Evolutionary conservation across 225 moss, liverwort and hornwort genomes (phyloP).

Genomic region (Polytrichum commune): DNA sequence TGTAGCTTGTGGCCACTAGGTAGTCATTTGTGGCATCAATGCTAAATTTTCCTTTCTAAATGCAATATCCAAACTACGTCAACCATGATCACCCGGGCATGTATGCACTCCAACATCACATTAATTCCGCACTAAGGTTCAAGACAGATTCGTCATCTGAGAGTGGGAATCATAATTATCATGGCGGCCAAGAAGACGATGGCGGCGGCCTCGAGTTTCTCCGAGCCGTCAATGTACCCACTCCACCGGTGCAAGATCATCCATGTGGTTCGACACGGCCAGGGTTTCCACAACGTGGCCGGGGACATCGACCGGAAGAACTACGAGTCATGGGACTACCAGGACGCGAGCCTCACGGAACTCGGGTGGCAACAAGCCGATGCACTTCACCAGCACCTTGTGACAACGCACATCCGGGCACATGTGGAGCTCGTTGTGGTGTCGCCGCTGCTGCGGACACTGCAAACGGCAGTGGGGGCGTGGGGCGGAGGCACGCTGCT

Average conservation of each 20-base stretch:
- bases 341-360: slow-evolving; percentile 54
- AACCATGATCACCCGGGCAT: no score
- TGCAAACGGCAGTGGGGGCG: slow-evolving; percentile 76
- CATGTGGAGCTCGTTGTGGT: slow-evolving; percentile 49
- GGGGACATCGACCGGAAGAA: slow-evolving; percentile 35
- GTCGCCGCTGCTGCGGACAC: slow-evolving; percentile 66
- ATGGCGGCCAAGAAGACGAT: neutral
- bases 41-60: no score
- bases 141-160: no score
- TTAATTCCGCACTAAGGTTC: no score
- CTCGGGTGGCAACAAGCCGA: slow-evolving; percentile 51
- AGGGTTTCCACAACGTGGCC: slow-evolving; percentile 60
- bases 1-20: no score
- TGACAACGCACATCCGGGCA: slow-evolving; percentile 27
- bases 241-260: slow-evolving; percentile 39
- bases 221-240: slow-evolving; percentile 24
- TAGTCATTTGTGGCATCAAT: no score
- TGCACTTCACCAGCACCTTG: slow-evolving; percentile 36
- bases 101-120: no score
- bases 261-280: slow-evolving; percentile 46
- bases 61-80: no score
- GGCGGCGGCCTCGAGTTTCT: slow-evolving; percentile 6
- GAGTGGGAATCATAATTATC: no score
- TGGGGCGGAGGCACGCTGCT: slow-evolving; percentile 37
- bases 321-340: slow-evolving; percentile 44